phyloP scores from a whole-genome alignment of 2,329 filamentous ascomycete genomes.

The Colletotrichum karsti region DNA sequence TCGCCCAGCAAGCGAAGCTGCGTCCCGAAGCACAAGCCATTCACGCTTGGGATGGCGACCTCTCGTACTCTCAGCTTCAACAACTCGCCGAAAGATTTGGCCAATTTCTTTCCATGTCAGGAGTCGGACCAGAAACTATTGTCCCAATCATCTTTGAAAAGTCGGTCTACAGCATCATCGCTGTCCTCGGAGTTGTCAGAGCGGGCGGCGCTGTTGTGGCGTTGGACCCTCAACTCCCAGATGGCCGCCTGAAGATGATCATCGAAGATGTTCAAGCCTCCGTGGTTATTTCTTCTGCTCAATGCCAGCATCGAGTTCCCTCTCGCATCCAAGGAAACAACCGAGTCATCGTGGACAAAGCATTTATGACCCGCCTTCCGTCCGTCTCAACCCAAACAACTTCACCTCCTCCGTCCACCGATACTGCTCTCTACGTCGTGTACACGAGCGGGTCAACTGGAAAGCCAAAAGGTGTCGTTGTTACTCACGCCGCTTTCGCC shows the following conservation, averaged over 20 bases:
- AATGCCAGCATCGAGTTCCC: not conserved
- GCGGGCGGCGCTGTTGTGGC: constrained; percentile 11
- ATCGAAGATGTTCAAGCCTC: constrained; percentile 3
- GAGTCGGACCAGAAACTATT: constrained; percentile 29
- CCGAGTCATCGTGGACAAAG: not conserved
- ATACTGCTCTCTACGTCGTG: constrained; percentile 1
- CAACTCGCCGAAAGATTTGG: not conserved
- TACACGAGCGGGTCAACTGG: constrained; percentile 22
- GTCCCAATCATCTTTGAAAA: constrained; percentile 22
- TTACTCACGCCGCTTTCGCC: not conserved
- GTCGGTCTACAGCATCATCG: constrained; percentile 6
- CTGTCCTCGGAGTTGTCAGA: constrained; percentile 9
- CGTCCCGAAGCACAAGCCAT: not conserved
- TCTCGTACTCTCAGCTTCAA: constrained; percentile 4
- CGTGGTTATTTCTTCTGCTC: not conserved
- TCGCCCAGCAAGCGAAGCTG: not conserved
- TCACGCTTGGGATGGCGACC: constrained; percentile 5
- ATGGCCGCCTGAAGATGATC: not conserved
- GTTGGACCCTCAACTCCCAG: constrained; percentile 12
- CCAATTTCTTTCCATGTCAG: not conserved
- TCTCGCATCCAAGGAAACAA: not conserved
- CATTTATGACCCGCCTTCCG: not conserved
- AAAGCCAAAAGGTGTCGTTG: constrained; percentile 21
- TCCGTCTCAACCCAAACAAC: not conserved
- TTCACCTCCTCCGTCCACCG: not conserved